Base-by-base conservation (phyloP, 257 asterid species). In the Thymus mandschuricus region DNA sequence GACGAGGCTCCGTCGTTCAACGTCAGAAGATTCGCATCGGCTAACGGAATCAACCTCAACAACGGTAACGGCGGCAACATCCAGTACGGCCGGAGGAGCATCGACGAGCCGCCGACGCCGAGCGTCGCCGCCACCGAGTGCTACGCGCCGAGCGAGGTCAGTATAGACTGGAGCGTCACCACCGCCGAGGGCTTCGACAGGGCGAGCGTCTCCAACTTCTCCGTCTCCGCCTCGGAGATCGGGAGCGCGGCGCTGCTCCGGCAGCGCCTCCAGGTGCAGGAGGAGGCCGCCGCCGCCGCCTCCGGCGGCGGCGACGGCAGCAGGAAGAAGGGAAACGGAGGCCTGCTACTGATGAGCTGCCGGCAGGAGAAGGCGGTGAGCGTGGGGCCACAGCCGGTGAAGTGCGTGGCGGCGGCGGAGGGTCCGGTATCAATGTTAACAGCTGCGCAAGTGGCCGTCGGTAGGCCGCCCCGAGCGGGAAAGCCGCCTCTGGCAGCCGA, bases 111-210 rank as follows among this genome's bases (percentile, higher is more conserved):
- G 5, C 83, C 82, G 13, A 91, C 97, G 6, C 97, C 92, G 1
- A 87, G 90, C 66, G 76, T 86, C 21, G 87, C 92, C 0, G 84
- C 80, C 6, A 86, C 97, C 0, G 98, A 92, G 64, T 86, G 92
- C 55, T 90, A 90, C 75, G 89, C 96, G n/a, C 98, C 97, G 0
- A 92, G 97, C 68, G 98, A 92, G 46, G 91, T 83, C 2, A 92
- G 98, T 76, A 79, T 92, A 3, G 97, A 86, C 75, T 92, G 98
- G 98, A 90, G 97, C 70, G 98, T 92, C 2, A 86, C 96, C 8
- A 92, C 98, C 3, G 98, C 97, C 9, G 97, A 89, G 78, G 96
- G 95, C 0, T 85, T 78, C 74, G 96, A 90, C 67, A 66, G 75
- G 67, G 87, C 86, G 31, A 87, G 96, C 66, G 68, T 87, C 8